Percentiles rank a stretch among this genome's conserved stretches.
These are phyloP conservation scores for Mangifera indica DNA, from an alignment of 345 rosid species.

Conservation along the genomic window DNA sequence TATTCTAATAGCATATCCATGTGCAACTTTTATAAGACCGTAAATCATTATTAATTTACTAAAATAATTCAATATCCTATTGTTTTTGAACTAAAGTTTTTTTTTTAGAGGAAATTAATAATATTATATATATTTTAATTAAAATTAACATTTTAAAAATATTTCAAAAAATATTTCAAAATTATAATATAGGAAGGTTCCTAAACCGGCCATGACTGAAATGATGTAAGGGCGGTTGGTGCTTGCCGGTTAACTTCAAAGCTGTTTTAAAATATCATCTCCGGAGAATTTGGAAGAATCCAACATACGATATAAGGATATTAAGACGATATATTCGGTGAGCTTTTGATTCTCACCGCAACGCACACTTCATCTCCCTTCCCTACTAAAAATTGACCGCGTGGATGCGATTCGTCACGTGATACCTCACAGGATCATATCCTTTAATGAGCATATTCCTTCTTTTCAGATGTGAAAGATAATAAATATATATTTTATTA, in stretches of 20 bases:
- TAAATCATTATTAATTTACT: too few species aligned
- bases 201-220: background rate
- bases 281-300: constrained; percentile 15
- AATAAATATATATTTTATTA: too few species aligned
- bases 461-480: too few species aligned
- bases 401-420: constrained; percentile 16
- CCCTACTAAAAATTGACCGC: constrained; percentile 8
- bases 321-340: constrained; percentile 18
- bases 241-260: too few species aligned
- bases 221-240: background rate
- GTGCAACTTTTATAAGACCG: too few species aligned
- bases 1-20: too few species aligned
- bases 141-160: too few species aligned
- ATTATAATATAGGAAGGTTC: background rate
- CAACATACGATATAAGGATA: constrained; percentile 1
- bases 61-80: too few species aligned
- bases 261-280: constrained; percentile 5
- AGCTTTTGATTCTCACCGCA: constrained; percentile 9
- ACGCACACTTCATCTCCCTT: background rate
- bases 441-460: background rate
- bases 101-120: too few species aligned
- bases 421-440: background rate
- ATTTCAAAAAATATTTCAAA: too few species aligned
- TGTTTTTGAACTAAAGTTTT: too few species aligned
- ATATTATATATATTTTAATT: too few species aligned